Evolutionary conservation across 2,329 filamentous ascomycete species (phyloP).

Genomic region (Aureobasidium namibiae): DNA sequence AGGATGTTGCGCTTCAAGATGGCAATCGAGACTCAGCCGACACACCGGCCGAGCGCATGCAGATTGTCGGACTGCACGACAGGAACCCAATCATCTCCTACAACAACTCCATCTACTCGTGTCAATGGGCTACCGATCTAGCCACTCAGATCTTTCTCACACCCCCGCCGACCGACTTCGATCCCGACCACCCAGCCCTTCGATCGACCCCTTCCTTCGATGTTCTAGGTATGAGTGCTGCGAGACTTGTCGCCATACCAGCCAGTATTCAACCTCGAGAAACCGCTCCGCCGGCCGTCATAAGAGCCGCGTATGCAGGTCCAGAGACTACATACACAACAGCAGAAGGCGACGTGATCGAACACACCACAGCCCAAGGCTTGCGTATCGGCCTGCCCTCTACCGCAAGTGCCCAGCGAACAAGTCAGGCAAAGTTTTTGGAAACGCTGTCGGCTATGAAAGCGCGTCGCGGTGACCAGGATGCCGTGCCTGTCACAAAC

Average conservation of each 20-base stretch:
- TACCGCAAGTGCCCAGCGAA: conserved; percentile 12
- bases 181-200: conserved; percentile 42
- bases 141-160: conserved; percentile 66
- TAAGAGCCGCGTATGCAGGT: background rate
- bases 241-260: conserved; percentile 61
- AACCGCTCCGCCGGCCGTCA: background rate
- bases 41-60: conserved; percentile 38
- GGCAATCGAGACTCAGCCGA: background rate
- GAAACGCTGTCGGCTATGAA: conserved; percentile 34
- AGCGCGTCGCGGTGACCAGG: conserved; percentile 31
- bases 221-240: conserved; percentile 61
- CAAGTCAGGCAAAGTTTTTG: conserved; percentile 30
- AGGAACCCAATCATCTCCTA: conserved; percentile 71
- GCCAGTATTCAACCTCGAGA: conserved; percentile 43
- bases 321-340: conserved; percentile 8
- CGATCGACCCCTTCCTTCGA: conserved; percentile 54
- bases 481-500: conserved; percentile 23
- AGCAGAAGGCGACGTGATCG: conserved; percentile 13
- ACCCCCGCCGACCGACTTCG: conserved; percentile 30
- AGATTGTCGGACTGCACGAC: conserved; percentile 77
- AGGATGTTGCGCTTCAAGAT: background rate
- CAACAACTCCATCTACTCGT: conserved; percentile 67
- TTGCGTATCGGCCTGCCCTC: conserved; percentile 13
- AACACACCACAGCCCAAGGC: background rate
- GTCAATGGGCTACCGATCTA: conserved; percentile 72